These are phyloP conservation scores for Handroanthus guayacan DNA, from an alignment of 257 asterid species.

Conservation along the genomic window DNA sequence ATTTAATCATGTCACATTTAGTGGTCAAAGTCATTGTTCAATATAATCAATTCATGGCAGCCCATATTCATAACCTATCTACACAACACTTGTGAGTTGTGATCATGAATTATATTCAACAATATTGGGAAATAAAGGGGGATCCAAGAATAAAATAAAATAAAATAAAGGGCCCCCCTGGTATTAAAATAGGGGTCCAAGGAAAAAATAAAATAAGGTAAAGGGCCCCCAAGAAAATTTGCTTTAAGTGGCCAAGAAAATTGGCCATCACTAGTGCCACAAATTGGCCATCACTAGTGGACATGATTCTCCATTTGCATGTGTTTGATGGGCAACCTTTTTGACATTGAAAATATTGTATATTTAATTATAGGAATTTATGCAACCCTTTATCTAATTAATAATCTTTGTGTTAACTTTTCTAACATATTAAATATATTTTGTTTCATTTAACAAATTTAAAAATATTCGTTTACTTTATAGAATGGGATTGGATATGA, in stretches of 20 bases:
- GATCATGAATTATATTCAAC: neutral
- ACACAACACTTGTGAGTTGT: conserved; percentile 11
- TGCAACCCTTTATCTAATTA: too few relatives aligned
- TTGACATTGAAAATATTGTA: neutral
- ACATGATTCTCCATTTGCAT: conserved; percentile 35
- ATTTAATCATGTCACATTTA: neutral
- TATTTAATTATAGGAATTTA: neutral
- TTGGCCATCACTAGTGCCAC: too few relatives aligned
- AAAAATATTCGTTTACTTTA: too few relatives aligned
- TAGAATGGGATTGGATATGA: too few relatives aligned
- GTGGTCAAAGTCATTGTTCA: conserved; percentile 14
- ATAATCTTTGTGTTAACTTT: too few relatives aligned
- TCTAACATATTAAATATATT: too few relatives aligned
- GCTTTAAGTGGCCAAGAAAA: conserved; percentile 15
- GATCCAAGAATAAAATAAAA: too few relatives aligned
- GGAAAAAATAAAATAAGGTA: neutral
- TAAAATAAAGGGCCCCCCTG: too few relatives aligned
- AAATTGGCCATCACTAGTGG: too few relatives aligned
- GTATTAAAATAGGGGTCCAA: neutral
- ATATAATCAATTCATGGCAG: conserved; percentile 6
- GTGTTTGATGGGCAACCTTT: conserved; percentile 35
- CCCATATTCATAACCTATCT: conserved; percentile 15
- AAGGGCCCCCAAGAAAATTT: neutral
- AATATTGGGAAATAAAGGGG: too few relatives aligned
- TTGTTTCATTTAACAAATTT: too few relatives aligned